These are phyloP conservation scores for Pleomassaria siparia DNA, from an alignment of 2,329 filamentous ascomycete species.

Conservation along the genomic window DNA sequence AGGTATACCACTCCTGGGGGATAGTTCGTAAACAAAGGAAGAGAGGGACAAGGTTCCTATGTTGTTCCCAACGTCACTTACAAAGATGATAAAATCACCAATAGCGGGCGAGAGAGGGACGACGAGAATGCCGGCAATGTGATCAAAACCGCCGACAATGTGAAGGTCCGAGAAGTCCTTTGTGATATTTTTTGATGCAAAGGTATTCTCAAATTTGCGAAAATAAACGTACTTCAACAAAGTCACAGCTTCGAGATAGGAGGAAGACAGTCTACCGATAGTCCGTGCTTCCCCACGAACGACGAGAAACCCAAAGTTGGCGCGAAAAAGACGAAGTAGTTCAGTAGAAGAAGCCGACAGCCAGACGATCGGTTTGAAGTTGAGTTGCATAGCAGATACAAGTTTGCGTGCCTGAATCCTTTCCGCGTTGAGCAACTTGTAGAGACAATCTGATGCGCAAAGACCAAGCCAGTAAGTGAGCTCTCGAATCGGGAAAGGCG, in stretches of 20 bases:
- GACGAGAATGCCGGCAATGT: constrained; percentile 10
- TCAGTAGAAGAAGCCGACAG: constrained; percentile 7
- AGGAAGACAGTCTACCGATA: constrained; percentile 9
- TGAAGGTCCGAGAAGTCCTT: constrained; percentile 9
- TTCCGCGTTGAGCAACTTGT: constrained; percentile 7
- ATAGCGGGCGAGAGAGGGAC: constrained; percentile 6
- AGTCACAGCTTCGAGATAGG: constrained; percentile 12
- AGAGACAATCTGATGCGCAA: constrained; percentile 10
- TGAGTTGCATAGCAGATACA: constrained; percentile 2
- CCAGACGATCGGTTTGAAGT: not conserved
- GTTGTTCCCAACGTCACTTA: no score
- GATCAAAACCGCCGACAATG: constrained; percentile 7
- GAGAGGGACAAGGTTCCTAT: no score
- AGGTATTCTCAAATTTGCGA: constrained; percentile 2
- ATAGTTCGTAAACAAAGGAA: no score
- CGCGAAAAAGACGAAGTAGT: constrained; percentile 5
- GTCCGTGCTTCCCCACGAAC: constrained; percentile 12
- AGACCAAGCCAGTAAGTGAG: constrained; percentile 9
- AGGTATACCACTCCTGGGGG: no score
- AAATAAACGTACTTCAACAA: constrained; percentile 12
- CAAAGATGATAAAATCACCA: constrained; percentile 11
- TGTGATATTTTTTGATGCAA: constrained; percentile 6
- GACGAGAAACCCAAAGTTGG: constrained; percentile 12
- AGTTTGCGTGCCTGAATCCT: constrained; percentile 2
- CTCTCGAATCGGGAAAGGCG: constrained; percentile 9